phyloP scores from a whole-genome alignment of 257 asterid species.

The Salvia rosmarinus region DNA sequence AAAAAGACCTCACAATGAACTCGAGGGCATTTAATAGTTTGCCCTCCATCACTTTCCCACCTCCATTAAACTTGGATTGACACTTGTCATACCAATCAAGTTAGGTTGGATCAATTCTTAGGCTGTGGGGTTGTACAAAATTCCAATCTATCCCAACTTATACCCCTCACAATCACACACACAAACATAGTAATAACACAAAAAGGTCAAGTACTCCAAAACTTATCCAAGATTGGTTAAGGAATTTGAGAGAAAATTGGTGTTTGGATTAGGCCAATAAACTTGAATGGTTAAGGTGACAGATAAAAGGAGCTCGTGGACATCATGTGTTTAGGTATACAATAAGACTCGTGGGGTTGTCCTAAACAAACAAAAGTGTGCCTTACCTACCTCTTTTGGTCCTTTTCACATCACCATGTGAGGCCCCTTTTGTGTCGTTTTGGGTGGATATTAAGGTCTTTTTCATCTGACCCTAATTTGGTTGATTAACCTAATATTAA shows the following conservation, averaged over 20 bases:
- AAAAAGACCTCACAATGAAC: neutral
- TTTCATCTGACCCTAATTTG: slow-evolving; percentile 52
- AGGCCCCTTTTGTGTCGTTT: slow-evolving; percentile 30
- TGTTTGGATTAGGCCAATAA: slow-evolving; percentile 45
- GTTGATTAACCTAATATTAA: slow-evolving; percentile 37
- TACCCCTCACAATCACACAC: slow-evolving; percentile 24
- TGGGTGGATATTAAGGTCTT: slow-evolving; percentile 40
- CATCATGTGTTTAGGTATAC: slow-evolving; percentile 77
- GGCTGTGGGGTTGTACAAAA: slow-evolving; percentile 29
- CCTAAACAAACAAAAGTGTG: slow-evolving; percentile 44
- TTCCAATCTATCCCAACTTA: slow-evolving; percentile 36
- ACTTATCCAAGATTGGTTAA: slow-evolving; percentile 34
- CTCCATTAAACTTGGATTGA: slow-evolving; percentile 39
- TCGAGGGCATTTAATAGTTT: slow-evolving; percentile 34
- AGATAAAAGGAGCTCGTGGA: slow-evolving; percentile 56
- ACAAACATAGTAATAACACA: slow-evolving; percentile 6
- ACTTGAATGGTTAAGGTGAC: slow-evolving; percentile 48
- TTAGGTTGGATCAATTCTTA: slow-evolving; percentile 41
- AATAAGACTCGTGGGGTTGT: slow-evolving; percentile 58
- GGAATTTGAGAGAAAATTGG: slow-evolving; percentile 27
- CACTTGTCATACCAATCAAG: slow-evolving; percentile 42
- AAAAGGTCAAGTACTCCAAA: slow-evolving; percentile 4
- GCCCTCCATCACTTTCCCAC: slow-evolving; percentile 24
- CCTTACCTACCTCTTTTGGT: slow-evolving; percentile 65
- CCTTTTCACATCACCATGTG: slow-evolving; percentile 50